Evolutionary conservation across 106 monocot genomes (phyloP).

Genomic region (Cymbidium sinense): DNA sequence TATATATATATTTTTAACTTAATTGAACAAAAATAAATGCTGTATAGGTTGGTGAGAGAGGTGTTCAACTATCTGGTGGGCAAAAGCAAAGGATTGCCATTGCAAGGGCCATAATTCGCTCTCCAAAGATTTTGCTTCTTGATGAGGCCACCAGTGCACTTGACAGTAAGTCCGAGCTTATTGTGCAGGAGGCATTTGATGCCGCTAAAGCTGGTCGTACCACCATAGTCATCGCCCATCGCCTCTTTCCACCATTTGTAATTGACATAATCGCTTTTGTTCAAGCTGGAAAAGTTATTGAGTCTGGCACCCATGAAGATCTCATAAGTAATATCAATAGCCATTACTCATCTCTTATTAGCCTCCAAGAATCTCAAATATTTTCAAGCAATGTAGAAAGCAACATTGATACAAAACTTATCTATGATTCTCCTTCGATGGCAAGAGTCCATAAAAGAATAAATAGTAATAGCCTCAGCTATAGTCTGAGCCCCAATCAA

Average conservation of each 20-base stretch:
- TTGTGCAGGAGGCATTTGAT: slow-evolving; percentile 49
- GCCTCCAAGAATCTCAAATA: too few relatives aligned
- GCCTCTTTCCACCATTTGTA: slow-evolving; percentile 50
- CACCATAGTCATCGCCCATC: slow-evolving; percentile 44
- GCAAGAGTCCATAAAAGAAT: background rate
- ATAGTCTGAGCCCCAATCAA: background rate
- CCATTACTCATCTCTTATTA: too few relatives aligned
- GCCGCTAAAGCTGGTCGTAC: slow-evolving; percentile 28
- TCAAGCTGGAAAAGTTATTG: too few relatives aligned
- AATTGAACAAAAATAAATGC: too few relatives aligned
- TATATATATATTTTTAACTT: too few relatives aligned
- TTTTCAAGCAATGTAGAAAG: too few relatives aligned
- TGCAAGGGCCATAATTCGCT: slow-evolving; percentile 44
- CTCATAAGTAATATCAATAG: too few relatives aligned
- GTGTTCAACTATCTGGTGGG: too few relatives aligned
- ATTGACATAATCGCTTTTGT: slow-evolving; percentile 35
- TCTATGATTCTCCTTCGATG: background rate
- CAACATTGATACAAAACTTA: too few relatives aligned
- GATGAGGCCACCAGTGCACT: slow-evolving; percentile 55
- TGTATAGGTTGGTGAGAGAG: too few relatives aligned
- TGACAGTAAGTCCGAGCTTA: slow-evolving; percentile 34
- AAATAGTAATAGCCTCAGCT: background rate
- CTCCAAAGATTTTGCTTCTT: slow-evolving; percentile 41
- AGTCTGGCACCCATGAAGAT: too few relatives aligned
- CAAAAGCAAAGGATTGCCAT: too few relatives aligned